These are phyloP conservation scores for Ophiorrhiza pumila DNA, from an alignment of 257 asterid species.

Conservation along the genomic window DNA sequence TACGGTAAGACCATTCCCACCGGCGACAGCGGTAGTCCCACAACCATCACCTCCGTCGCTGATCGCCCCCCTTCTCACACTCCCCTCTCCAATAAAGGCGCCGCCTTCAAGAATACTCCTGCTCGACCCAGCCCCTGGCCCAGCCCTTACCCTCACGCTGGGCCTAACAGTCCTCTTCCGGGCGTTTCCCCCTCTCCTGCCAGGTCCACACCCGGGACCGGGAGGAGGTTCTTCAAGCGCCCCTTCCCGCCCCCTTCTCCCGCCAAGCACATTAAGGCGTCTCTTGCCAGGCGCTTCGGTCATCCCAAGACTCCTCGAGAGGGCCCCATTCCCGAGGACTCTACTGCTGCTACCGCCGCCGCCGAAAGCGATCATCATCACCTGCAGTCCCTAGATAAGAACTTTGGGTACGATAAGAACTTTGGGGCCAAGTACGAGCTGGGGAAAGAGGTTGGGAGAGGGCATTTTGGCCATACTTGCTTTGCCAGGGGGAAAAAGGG, in stretches of 20 bases:
- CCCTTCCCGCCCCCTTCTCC: constrained; percentile 98
- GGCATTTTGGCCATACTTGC: constrained; percentile 98
- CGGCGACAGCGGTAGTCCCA: constrained; percentile 38
- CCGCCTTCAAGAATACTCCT: constrained; percentile 64
- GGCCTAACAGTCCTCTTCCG: constrained; percentile 39
- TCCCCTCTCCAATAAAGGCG: constrained; percentile 30
- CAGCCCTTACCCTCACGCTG: constrained; percentile 75
- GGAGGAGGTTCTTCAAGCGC: constrained; percentile 62
- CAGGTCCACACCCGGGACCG: constrained; percentile 78
- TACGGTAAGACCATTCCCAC: constrained; percentile 87
- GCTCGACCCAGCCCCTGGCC: constrained; percentile 80
- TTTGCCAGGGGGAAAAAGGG: constrained; percentile 71
- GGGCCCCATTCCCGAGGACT: constrained; percentile 83
- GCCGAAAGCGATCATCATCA: constrained; percentile 29
- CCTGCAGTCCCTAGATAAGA: constrained; percentile 57
- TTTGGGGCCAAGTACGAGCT: constrained; percentile 89
- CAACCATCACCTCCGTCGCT: constrained; percentile 21
- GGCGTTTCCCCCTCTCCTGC: constrained; percentile 84
- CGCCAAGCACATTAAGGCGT: constrained; percentile 93
- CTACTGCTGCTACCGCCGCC: constrained; percentile 22
- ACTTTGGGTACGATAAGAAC: constrained; percentile 76
- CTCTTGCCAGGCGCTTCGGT: constrained; percentile 68
- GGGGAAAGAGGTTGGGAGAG: constrained; percentile 93
- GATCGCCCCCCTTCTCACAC: constrained; percentile 39
- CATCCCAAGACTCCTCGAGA: constrained; percentile 57